Percentiles rank a stretch among this genome's conserved stretches.
Conservation (phyloP, 257 asterid genomes). For the Fraxinus pennsylvanica region DNA sequence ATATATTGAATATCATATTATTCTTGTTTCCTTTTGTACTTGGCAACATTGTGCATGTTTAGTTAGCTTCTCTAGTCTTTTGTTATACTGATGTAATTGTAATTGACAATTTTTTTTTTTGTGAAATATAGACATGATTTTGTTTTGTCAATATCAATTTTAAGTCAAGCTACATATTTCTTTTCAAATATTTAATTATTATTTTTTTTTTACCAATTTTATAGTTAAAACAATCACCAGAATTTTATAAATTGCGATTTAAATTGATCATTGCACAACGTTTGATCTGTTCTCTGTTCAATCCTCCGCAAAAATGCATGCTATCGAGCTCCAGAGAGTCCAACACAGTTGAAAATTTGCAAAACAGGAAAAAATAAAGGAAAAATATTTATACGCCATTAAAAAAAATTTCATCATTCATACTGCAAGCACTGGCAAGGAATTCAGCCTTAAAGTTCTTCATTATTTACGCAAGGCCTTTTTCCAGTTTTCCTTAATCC, state of each 20-base stretch:
- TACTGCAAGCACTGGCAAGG: background rate
- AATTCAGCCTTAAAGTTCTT: background rate
- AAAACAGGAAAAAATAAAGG: too few relatives aligned
- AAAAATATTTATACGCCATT: constrained; percentile 22
- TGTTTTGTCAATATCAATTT: too few relatives aligned
- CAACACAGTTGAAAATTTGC: too few relatives aligned
- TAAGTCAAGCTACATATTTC: too few relatives aligned
- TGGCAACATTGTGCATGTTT: background rate
- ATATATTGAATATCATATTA: background rate
- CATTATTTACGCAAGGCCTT: background rate
- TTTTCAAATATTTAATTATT: too few relatives aligned
- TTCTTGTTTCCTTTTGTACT: background rate
- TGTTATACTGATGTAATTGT: background rate
- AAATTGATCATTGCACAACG: too few relatives aligned
- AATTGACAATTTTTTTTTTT: background rate
- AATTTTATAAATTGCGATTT: too few relatives aligned
- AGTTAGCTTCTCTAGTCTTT: background rate
- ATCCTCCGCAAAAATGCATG: too few relatives aligned
- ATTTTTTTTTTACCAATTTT: too few relatives aligned
- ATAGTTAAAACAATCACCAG: too few relatives aligned
- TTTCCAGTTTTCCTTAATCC: background rate
- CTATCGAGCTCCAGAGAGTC: too few relatives aligned
- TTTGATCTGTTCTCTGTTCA: too few relatives aligned
- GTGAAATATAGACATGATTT: background rate
- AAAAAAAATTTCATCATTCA: background rate